Evolutionary conservation across 768 basidiomycete genomes (phyloP), one percentile per base, ranked within the genome.

Genomic region (Amanita exitialis): DNA sequence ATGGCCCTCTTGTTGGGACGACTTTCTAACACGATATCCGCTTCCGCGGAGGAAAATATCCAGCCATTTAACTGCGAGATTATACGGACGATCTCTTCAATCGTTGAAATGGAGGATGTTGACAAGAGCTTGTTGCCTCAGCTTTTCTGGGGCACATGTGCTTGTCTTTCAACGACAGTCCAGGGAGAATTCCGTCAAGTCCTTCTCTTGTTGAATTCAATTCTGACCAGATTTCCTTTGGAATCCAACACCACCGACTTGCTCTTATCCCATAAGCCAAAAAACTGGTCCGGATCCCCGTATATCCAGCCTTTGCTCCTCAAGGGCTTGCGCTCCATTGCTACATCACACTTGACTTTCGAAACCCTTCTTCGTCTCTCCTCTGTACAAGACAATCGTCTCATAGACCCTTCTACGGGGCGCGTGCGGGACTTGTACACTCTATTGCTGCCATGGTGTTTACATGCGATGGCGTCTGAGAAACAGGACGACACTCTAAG

Each of bases 41-140:
- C 81, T 8, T 65, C 83, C 6, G 20, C 32, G 3, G 86, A 90
- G 56, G 71, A 77, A 13, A 85, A 85, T 54, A 82, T 93, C 43
- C 88, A 90, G 59, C 71, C 77, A 10, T 94, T 95, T 66, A 83
- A 88, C 15, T 78, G 79, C 6, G 93, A 93, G 65, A 82, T 95
- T 53, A 68, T 96, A 30, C 70, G 79, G 37, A 94, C 87, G 0
- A 73, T 96, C 48, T 78, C 76, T 10, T 74, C 82, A 15, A 69
- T 86, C 53, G 77, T 79, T 16, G 69, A 71, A 15, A 69, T 75
- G 3, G 66, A 71, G 12, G 78, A 83, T 44, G 69, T 87, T 12
- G 76, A 85, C 55, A 68, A 73, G 48, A 66, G 73, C 0, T 71
- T 90, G 23, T 68, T 88, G 10, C 90, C 93, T 2, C 88, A 89